Conservation (phyloP, 805 yeast species). For the Lipomyces oligophaga region DNA sequence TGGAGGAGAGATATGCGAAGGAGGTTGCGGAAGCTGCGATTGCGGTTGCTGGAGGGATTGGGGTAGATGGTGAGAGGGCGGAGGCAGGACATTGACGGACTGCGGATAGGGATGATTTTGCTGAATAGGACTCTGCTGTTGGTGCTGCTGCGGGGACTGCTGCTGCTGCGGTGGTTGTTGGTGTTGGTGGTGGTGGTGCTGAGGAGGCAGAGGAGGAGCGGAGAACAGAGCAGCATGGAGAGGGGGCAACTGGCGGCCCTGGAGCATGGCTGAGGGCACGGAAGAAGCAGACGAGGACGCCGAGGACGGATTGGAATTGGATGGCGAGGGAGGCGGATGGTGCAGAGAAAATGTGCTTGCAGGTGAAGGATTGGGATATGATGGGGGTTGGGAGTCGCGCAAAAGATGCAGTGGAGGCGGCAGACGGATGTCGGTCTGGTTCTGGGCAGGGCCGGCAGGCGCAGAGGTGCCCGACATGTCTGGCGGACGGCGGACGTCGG, state of each 20-base stretch:
- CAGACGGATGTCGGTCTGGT: slow-evolving; percentile 13
- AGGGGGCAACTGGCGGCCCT: slow-evolving; percentile 11
- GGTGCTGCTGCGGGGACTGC: slow-evolving; percentile 13
- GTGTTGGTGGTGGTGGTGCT: slow-evolving; percentile 1
- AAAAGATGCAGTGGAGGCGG: slow-evolving; percentile 22
- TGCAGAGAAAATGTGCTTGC: not conserved
- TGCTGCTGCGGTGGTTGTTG: slow-evolving; percentile 1
- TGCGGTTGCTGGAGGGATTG: slow-evolving; percentile 4
- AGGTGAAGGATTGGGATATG: slow-evolving; percentile 9
- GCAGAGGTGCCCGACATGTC: too few relatives aligned
- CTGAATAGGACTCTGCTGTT: slow-evolving; percentile 1
- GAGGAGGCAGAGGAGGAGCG: too few relatives aligned
- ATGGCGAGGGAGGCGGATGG: not conserved
- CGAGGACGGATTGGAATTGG: too few relatives aligned
- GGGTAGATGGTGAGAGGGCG: slow-evolving; percentile 1
- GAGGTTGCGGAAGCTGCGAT: slow-evolving; percentile 6
- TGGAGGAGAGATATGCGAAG: slow-evolving; percentile 6
- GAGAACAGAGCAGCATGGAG: slow-evolving; percentile 13
- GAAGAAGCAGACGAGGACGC: not conserved
- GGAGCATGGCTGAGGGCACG: too few relatives aligned
- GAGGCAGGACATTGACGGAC: slow-evolving; percentile 1
- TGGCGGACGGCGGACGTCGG: too few relatives aligned
- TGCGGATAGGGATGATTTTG: slow-evolving; percentile 2
- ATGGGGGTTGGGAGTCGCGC: slow-evolving; percentile 11
- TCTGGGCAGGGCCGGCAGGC: slow-evolving; percentile 9